Evolutionary conservation across 1,284 basidiomycete genomes (phyloP), one percentile per base, ranked within the genome.

Genomic region (Melampsora abietis-canadensis): DNA sequence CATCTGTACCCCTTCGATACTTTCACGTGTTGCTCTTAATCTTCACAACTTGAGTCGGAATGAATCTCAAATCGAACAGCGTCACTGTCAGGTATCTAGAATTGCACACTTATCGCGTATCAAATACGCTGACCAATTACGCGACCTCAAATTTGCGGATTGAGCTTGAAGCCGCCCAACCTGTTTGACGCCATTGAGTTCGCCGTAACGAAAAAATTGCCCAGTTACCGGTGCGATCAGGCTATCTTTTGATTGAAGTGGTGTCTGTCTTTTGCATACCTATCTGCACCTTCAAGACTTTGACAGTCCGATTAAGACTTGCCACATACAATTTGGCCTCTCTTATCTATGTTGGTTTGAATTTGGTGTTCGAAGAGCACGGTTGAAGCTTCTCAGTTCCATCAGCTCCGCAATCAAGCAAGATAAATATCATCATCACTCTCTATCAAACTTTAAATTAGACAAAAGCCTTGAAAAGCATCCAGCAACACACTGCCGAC

Each of bases 21-120:
- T 40, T 63, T 31, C 44, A 62, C 17, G 12, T 7, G 24, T 21
- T 34, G 21, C 17, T 37, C 27, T 14, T 21, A 34, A 37, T 59
- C 70, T 30, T 68, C 44, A 57, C 62, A 66, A 57, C 66, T 64
- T 62, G 59, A 62, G 54, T 31, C 60, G 54, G 31, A 62, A 62
- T 19, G 31, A 62, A 57, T 7, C 7, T 21, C n/a, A 57, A 21
- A 21, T 10, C n/a, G 7, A n/a, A 4, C 27, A 57, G 19, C n/a
- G 15, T 21, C n/a, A 6, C 51, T 7, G n/a, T 21, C n/a, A 57
- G 51, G 51, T 19, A 21, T 19, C 15, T 57, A 6, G 21, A 4
- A 21, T 57, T 57, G 51, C 17, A 8, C 12, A 44, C 14, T 10
- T 44, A 44, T 44, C 40, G 40, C 12, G 40, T 12, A 12, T 44